Percentiles rank a stretch among this genome's conserved stretches.
Evolutionary conservation across 331 rosid species (phyloP).

Genomic region (Cydonia oblonga): DNA sequence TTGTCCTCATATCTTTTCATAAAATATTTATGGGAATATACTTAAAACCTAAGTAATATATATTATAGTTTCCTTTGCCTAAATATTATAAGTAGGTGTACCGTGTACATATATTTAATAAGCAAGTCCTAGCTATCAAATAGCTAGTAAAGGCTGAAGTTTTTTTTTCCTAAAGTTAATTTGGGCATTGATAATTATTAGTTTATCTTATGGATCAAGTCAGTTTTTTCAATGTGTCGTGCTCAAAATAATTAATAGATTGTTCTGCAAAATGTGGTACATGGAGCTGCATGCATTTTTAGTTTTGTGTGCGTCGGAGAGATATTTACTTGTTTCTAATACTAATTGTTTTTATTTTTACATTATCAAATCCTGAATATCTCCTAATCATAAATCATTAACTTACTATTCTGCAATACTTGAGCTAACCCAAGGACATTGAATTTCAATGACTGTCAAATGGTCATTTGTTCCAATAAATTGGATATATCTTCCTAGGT

Average conservation of each 20-base stretch:
- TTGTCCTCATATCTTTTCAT: not conserved
- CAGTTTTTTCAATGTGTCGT: not conserved
- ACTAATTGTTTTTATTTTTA: too few relatives aligned
- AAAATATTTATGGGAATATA: not conserved
- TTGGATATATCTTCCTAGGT: too few relatives aligned
- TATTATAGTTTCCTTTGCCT: not conserved
- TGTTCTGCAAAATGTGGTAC: not conserved
- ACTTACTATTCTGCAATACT: not conserved
- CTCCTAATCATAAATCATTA: not conserved
- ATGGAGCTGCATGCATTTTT: not conserved
- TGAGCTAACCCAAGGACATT: not conserved
- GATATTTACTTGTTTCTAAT: too few relatives aligned
- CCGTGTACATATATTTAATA: too few relatives aligned
- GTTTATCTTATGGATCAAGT: not conserved
- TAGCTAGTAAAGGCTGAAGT: not conserved
- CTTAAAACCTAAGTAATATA: constrained; percentile 8
- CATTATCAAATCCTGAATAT: not conserved
- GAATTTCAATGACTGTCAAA: not conserved
- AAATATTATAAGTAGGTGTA: not conserved
- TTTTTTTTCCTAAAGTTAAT: too few relatives aligned
- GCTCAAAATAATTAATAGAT: not conserved
- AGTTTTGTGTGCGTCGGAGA: not conserved
- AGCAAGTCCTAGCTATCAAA: too few relatives aligned
- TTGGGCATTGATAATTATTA: not conserved
- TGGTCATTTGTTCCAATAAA: too few relatives aligned